Percentiles rank a stretch among this genome's conserved stretches.
phyloP scores from a whole-genome alignment of 2,329 filamentous ascomycete genomes.

The Monascus ruber region DNA sequence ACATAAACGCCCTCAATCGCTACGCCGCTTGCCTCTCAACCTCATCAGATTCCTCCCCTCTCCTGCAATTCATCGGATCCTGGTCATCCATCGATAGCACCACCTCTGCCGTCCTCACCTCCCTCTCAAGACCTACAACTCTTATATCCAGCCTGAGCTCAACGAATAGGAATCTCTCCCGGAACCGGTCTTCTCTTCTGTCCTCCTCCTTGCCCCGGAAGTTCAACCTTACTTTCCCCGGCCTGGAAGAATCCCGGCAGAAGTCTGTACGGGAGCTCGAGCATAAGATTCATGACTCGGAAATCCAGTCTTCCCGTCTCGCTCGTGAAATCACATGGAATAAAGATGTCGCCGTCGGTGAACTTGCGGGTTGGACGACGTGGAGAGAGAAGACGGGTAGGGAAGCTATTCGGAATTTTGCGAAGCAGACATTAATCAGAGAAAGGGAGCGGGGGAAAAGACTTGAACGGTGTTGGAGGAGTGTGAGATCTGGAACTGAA shows the following conservation, averaged over 20 bases:
- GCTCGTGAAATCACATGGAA: constrained; percentile 78
- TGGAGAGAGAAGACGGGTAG: constrained; percentile 68
- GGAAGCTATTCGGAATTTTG: constrained; percentile 64
- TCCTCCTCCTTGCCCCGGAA: constrained; percentile 41
- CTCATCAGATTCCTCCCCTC: constrained; percentile 57
- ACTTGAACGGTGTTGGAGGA: constrained; percentile 67
- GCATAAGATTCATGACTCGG: constrained; percentile 60
- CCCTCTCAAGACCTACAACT: constrained; percentile 66
- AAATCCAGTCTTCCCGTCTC: constrained; percentile 60
- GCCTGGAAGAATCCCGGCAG: constrained; percentile 73
- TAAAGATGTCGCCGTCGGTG: constrained; percentile 81
- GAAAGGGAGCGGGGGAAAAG: constrained; percentile 71
- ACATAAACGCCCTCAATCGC: constrained; percentile 59
- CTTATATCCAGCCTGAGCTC: constrained; percentile 67
- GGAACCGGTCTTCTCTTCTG: constrained; percentile 63
- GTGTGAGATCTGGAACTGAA: constrained; percentile 29
- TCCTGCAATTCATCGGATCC: constrained; percentile 60
- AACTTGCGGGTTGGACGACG: constrained; percentile 90
- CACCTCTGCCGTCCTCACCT: constrained; percentile 66
- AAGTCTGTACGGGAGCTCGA: constrained; percentile 74
- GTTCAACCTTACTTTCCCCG: constrained; percentile 36
- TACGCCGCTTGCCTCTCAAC: constrained; percentile 56
- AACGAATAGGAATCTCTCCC: constrained; percentile 64
- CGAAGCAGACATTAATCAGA: constrained; percentile 63
- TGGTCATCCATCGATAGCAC: constrained; percentile 74